Evolutionary conservation across 2,329 filamentous ascomycete species (phyloP).

Genomic region (Colletotrichum tamarilloi): DNA sequence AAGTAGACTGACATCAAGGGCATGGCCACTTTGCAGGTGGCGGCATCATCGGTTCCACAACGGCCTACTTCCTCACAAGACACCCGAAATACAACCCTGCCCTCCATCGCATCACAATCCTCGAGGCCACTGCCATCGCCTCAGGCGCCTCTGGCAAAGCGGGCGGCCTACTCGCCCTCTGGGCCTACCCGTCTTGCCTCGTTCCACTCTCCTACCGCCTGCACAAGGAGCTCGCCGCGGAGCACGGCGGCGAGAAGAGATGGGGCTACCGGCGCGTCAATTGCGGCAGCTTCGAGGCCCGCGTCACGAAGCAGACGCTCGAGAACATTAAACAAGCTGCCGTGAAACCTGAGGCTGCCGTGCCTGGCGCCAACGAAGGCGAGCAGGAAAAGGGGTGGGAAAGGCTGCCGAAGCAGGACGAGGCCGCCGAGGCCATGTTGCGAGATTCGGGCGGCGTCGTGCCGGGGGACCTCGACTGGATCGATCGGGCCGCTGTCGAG

Average conservation of each 20-base stretch:
- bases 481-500: conserved; percentile 73
- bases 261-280: conserved; percentile 90
- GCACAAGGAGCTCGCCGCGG: conserved; percentile 84
- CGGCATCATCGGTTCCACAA: conserved; percentile 92
- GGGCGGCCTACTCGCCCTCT: conserved; percentile 87
- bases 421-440: conserved; percentile 57
- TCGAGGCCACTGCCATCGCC: conserved; percentile 88
- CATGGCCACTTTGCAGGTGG: conserved; percentile 69
- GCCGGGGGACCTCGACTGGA: conserved; percentile 86
- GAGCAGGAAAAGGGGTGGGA: conserved; percentile 63
- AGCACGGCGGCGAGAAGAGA: conserved; percentile 79
- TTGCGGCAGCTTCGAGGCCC: conserved; percentile 70
- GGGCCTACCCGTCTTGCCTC: conserved; percentile 88
- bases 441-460: conserved; percentile 65
- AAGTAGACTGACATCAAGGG: conserved; percentile 13
- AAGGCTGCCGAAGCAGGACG: conserved; percentile 70
- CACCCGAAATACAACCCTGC: conserved; percentile 83
- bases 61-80: conserved; percentile 90
- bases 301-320: conserved; percentile 49
- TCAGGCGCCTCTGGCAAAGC: conserved; percentile 96
- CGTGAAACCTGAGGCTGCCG: conserved; percentile 28
- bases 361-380: conserved; percentile 11
- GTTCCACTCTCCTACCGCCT: conserved; percentile 88
- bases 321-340: conserved; percentile 42
- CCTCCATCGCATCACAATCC: conserved; percentile 82